Base-by-base conservation (phyloP, 1,284 basidiomycete species). In the Cystobasidium pallidum region DNA sequence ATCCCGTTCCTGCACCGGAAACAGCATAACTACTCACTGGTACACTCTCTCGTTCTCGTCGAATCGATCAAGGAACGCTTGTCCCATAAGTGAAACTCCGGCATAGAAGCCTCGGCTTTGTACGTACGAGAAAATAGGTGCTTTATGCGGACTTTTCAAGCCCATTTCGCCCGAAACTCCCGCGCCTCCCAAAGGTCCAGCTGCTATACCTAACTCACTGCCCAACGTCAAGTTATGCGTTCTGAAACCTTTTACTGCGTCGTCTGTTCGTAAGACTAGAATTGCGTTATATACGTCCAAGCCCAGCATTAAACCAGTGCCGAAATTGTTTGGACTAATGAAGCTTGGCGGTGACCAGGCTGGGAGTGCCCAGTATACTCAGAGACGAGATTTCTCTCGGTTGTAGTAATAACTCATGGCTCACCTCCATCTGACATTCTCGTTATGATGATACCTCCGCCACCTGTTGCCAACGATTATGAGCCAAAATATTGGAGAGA, bases 171-270 rank as follows among this genome's bases (percentile, higher is more conserved):
- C 80, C 0, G 81, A 81, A 2, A 82, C 82, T 1, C 84, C 85
- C 0, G 82, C 80, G 0, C 85, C 85, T 21, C 62, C 62, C 30
- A 83, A 83, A 0, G 84, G 84, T 0, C 85, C 85, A 0, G 84
- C 83, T 0, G 82, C 83, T 1, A 85, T 81, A 7, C 79, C 84
- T 0, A 85, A 80, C 73, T 86, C 84, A 0, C 82, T 79, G 0
- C 84, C 84, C 4, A 86, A 74, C 0, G 84, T 84, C 13, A 83
- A 80, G 73, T 85, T 85, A 78, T 84, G 84, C 3, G 81, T 81
- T 47, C 78, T 79, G 78, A 86, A 86, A 1, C 81, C 79, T 58
- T 85, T 82, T 63, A 86, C 80, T 0, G 84, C 84, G 36, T 81
- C 78, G 63, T 83, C 82, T 0, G 82, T 81, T 21, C 75, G 52